Evolutionary conservation across 441 rosid species (phyloP), one percentile per base, ranked within the genome.

Genomic region (Adansonia rubrostipa): DNA sequence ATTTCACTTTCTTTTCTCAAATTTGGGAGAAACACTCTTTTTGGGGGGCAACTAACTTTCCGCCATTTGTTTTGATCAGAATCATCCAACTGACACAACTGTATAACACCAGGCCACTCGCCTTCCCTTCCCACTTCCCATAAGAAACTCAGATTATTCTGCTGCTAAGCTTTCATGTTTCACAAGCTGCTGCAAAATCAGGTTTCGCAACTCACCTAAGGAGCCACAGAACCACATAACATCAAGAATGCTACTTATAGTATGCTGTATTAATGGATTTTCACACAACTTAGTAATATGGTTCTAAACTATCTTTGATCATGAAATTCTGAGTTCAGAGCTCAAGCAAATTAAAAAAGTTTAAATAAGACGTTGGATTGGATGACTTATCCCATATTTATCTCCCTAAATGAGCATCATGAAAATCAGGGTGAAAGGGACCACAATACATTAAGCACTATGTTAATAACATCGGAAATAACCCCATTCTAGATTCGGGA

Each of bases 181-280:
- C 76, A 9, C 28, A 20, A 13, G 66, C 58, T 6, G 17, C 61
- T 19, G 54, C 68, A 44, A 73, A 71, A 75, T 83, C 71, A 58
- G 62, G 79, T 51, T 66, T 75, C 60, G 69, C 58, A 51, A 44
- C 40, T 78, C 69, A 80, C 77, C 85, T 80, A 84, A 73, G 68
- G 60, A 80, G 15, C 81, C 10, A 63, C 8, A 71, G 33, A 48
- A 78, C 57, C 8, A 24, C 36, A 70, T 8, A 33, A 71, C 62
- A 33, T 53, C 63, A 71, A 53, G 15, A 53, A 15, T 11, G 72
- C 58, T 42, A 20, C 45, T 36, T n/a, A 36, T 17, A n/a, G 9
- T 50, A 56, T 1, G 58, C 14, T 58, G 57, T 28, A 19, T 13
- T 20, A 57, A 74, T 6, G 33, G 11, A 73, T 44, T 20, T 17